Conservation (phyloP, 148 eudicot species). For the Heliosperma pusillum region DNA sequence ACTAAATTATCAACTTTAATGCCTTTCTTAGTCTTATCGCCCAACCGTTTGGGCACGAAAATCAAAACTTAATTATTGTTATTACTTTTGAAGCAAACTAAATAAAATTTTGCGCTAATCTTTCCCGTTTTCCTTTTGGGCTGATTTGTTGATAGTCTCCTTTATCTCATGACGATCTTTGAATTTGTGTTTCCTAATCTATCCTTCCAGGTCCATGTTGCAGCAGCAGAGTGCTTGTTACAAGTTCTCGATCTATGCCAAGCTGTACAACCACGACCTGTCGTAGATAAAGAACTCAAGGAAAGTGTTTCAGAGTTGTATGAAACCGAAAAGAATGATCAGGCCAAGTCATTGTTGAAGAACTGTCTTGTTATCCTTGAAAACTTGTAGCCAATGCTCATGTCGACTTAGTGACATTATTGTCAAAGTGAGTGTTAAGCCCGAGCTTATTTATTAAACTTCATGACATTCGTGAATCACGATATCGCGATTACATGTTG, state of each 20-base stretch:
- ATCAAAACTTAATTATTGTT: no score
- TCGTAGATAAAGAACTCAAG: constrained; percentile 40
- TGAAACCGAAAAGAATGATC: constrained; percentile 69
- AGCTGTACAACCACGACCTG: constrained; percentile 33
- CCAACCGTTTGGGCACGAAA: no score
- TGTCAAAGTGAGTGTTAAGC: no score
- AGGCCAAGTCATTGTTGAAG: constrained; percentile 69
- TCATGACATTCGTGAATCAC: no score
- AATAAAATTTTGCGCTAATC: no score
- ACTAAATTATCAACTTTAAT: no score
- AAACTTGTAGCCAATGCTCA: constrained; percentile 16
- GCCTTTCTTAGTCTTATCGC: no score
- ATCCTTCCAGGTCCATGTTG: constrained; percentile 58
- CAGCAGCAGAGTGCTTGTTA: constrained; percentile 75
- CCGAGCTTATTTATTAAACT: no score
- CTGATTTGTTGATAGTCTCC: not conserved
- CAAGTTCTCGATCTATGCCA: constrained; percentile 45
- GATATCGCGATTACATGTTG: no score
- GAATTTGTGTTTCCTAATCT: not conserved
- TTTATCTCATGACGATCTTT: not conserved
- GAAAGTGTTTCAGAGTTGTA: constrained; percentile 47
- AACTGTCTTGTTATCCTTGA: constrained; percentile 57
- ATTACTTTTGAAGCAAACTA: no score
- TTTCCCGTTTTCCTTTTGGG: no score
- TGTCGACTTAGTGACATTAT: no score